Percentiles rank a stretch among this genome's conserved stretches.
phyloP scores from a whole-genome alignment of 108 stramenopile genomes.

The Nitzschia inconspicua region DNA sequence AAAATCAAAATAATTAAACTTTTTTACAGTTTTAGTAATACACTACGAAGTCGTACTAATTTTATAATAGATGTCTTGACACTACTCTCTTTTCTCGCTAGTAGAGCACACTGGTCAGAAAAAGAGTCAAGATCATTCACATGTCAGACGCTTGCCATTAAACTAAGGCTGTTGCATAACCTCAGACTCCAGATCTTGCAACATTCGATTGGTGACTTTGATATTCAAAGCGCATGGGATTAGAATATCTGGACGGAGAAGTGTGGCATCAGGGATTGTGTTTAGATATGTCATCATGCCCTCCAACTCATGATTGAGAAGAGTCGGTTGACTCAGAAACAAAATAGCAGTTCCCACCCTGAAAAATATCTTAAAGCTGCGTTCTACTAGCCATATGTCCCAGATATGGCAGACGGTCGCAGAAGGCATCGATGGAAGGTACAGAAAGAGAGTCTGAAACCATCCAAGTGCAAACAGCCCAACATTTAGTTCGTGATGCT shows the following conservation, averaged over 20 bases:
- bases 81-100: no score
- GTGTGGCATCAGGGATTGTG: constrained; percentile 88
- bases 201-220: constrained; percentile 85
- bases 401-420: constrained; percentile 89
- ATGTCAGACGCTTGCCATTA: no score
- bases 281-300: constrained; percentile 93
- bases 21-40: background rate
- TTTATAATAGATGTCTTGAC: no score
- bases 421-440: constrained; percentile 90
- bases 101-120: no score
- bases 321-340: constrained; percentile 83
- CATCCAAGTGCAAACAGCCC: constrained; percentile 88
- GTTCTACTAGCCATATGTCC: constrained; percentile 92
- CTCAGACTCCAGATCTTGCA: constrained; percentile 72
- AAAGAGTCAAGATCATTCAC: no score
- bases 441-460: constrained; percentile 89
- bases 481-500: constrained; percentile 86
- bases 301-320: constrained; percentile 85
- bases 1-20: background rate
- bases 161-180: constrained; percentile 15
- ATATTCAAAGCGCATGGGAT: constrained; percentile 88
- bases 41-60: background rate
- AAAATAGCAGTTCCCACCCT: constrained; percentile 87
- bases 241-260: constrained; percentile 81
- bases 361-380: constrained; percentile 88